Conservation (phyloP, 768 basidiomycete species). For the Agrocybe pediades region DNA sequence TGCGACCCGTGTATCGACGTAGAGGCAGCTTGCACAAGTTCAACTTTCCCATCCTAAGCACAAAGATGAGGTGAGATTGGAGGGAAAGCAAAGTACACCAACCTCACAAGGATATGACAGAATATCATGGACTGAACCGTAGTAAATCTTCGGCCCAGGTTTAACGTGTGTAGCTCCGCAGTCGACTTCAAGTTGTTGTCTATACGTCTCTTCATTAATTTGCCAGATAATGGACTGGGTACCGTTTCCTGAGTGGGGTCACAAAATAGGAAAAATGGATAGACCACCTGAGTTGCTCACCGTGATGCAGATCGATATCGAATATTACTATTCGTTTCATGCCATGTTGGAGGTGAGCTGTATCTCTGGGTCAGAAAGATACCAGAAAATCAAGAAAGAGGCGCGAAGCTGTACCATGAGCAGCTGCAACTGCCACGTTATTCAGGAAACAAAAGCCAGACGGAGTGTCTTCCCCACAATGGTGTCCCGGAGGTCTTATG, state of each 20-base stretch:
- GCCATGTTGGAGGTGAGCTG: slow-evolving; percentile 81
- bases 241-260: slow-evolving; percentile 69
- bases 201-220: slow-evolving; percentile 86
- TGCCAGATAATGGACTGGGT: slow-evolving; percentile 92
- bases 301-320: slow-evolving; percentile 93
- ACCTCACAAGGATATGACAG: slow-evolving; percentile 93
- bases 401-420: slow-evolving; percentile 66
- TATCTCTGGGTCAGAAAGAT: neutral
- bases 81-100: slow-evolving; percentile 5
- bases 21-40: slow-evolving; percentile 85
- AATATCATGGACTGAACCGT: slow-evolving; percentile 93
- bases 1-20: slow-evolving; percentile 76
- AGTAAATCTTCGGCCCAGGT: slow-evolving; percentile 68
- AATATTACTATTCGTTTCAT: slow-evolving; percentile 82
- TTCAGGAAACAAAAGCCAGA: slow-evolving; percentile 96
- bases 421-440: slow-evolving; percentile 88
- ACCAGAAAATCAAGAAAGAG: neutral
- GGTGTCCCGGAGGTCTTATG: slow-evolving; percentile 91
- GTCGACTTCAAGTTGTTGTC: slow-evolving; percentile 61
- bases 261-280: neutral
- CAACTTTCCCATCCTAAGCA: slow-evolving; percentile 74
- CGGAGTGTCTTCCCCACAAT: slow-evolving; percentile 88
- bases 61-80: neutral
- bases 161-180: slow-evolving; percentile 35
- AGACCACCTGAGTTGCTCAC: slow-evolving; percentile 31